Evolutionary conservation across 2,329 filamentous ascomycete species (phyloP).

Genomic region (Trichoderma sp.): DNA sequence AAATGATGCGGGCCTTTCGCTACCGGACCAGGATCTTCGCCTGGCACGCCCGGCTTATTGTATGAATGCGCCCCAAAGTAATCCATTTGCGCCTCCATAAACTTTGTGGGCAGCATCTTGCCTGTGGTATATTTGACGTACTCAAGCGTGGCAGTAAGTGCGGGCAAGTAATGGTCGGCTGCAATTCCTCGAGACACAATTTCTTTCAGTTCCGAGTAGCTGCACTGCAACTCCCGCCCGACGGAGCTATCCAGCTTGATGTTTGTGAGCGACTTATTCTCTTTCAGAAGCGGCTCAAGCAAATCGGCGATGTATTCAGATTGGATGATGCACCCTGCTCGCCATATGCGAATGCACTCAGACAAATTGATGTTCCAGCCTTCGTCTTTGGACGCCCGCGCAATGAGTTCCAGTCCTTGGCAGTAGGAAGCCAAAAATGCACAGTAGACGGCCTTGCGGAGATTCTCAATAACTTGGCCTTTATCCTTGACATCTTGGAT

Average conservation of each 20-base stretch:
- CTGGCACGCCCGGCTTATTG: not conserved
- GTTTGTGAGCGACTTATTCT: not conserved
- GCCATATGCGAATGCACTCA: not conserved
- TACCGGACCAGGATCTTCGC: constrained; percentile 1
- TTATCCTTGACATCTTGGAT: not conserved
- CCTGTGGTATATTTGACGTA: constrained; percentile 67
- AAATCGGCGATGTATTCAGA: not conserved
- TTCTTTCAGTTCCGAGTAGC: constrained; percentile 56
- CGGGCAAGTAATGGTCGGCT: constrained; percentile 63
- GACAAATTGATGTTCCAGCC: not conserved
- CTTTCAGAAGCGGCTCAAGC: not conserved
- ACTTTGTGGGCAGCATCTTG: constrained; percentile 65
- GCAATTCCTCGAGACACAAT: constrained; percentile 59
- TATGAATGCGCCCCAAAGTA: constrained; percentile 65
- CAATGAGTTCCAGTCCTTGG: not conserved
- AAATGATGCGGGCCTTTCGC: constrained; percentile 1
- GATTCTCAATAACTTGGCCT: not conserved
- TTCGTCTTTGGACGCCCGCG: not conserved
- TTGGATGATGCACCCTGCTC: not conserved
- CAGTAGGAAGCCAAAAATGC: not conserved
- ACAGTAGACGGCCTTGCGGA: not conserved
- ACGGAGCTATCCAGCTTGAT: not conserved
- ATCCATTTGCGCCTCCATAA: constrained; percentile 73
- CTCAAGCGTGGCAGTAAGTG: constrained; percentile 64
- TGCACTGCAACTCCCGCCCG: constrained; percentile 21